Evolutionary conservation across 192 early-diverging fungal genomes (phyloP).

Genomic region (Gryganskiella cystojenkinii): DNA sequence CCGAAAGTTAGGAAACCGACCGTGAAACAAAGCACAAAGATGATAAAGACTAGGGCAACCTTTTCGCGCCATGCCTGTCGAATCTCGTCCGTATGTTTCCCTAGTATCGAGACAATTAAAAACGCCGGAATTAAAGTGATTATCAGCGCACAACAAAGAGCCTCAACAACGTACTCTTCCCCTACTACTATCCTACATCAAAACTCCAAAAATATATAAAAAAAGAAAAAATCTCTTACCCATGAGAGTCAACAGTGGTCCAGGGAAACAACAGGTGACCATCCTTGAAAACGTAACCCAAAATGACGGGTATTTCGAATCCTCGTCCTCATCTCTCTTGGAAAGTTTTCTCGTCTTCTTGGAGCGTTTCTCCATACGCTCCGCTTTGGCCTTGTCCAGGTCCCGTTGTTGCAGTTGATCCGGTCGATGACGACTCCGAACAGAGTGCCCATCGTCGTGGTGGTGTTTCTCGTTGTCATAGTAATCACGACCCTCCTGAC

Average conservation of each 20-base stretch:
- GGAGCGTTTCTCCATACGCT: constrained; percentile 31
- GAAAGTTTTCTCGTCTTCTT: constrained; percentile 17
- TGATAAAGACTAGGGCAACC: constrained; percentile 86
- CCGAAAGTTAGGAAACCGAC: constrained; percentile 92
- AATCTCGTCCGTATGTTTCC: constrained; percentile 48
- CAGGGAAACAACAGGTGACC: constrained; percentile 67
- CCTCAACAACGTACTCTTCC: no score
- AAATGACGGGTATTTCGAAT: constrained; percentile 9
- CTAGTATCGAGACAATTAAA: constrained; percentile 3
- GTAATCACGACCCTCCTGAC: neutral
- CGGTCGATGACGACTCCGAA: constrained; percentile 24
- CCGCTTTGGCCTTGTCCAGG: constrained; percentile 33
- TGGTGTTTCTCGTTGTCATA: neutral
- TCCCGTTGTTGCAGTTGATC: constrained; percentile 41
- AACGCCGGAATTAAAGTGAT: neutral
- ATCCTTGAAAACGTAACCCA: constrained; percentile 67
- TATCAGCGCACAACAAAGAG: neutral
- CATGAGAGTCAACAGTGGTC: constrained; percentile 53
- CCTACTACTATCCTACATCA: no score
- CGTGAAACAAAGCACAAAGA: constrained; percentile 72
- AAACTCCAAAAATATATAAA: no score
- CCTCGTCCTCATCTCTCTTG: constrained; percentile 9
- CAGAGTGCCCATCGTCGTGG: constrained; percentile 7
- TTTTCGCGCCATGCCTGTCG: constrained; percentile 93
- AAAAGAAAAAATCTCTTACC: constrained; percentile 13